Percentiles rank a stretch among this genome's conserved stretches.
Evolutionary conservation across 2,329 filamentous ascomycete species (phyloP).

Genomic region (Colletotrichum sp.): DNA sequence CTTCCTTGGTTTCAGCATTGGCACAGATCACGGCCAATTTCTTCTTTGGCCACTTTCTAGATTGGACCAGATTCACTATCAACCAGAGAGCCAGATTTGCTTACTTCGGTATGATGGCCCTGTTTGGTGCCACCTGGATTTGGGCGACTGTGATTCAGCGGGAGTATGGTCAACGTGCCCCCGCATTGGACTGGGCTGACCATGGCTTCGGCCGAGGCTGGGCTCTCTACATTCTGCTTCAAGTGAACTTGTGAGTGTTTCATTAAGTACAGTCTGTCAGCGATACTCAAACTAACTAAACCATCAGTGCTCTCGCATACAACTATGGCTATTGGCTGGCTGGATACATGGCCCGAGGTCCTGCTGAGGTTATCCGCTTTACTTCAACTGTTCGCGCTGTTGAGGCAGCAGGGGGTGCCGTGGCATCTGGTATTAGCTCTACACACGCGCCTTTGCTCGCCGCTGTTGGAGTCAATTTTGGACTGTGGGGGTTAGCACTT

Average conservation of each 20-base stretch:
- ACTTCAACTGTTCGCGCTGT: slow-evolving; percentile 12
- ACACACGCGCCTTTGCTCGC: slow-evolving; percentile 12
- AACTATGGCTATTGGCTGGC: slow-evolving; percentile 15
- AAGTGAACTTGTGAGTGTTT: slow-evolving; percentile 3
- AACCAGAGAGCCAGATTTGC: slow-evolving; percentile 20
- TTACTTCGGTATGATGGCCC: slow-evolving; percentile 24
- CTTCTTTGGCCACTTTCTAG: slow-evolving; percentile 26
- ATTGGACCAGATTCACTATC: slow-evolving; percentile 22
- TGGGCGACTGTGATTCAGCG: slow-evolving; percentile 27
- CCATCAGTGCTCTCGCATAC: neutral
- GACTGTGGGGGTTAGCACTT: slow-evolving; percentile 16
- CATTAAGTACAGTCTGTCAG: neutral
- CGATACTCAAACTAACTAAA: fast-evolving
- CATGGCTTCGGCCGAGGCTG: slow-evolving; percentile 26
- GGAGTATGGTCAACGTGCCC: slow-evolving; percentile 13
- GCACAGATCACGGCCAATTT: slow-evolving; percentile 25
- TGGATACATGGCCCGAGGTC: slow-evolving; percentile 3
- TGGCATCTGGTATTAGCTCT: slow-evolving; percentile 19
- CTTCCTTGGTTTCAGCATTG: slow-evolving; percentile 23
- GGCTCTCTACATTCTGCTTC: slow-evolving; percentile 27
- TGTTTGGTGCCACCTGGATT: slow-evolving; percentile 25
- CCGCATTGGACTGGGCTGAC: slow-evolving; percentile 22
- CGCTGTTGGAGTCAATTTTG: slow-evolving; percentile 22
- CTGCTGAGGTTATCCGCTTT: slow-evolving; percentile 3
- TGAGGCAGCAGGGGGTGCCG: slow-evolving; percentile 8